Evolutionary conservation across 768 basidiomycete species (phyloP), one percentile per base, ranked within the genome.

Genomic region (Leccinum truebloodii): DNA sequence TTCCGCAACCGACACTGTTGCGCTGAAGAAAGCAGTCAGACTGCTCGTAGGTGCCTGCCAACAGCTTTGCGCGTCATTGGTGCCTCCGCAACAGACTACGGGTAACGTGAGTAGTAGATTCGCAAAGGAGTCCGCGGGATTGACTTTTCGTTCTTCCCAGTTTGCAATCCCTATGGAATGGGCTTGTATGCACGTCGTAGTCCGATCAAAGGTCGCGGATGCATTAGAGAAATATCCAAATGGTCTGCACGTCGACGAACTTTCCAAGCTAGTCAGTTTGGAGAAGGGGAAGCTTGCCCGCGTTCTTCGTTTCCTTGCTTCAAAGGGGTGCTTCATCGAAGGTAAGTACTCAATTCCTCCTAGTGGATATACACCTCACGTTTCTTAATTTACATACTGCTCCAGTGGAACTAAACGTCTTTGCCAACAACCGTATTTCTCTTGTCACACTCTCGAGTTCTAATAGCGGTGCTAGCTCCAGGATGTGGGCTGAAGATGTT

Each of bases 361-460:
- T 18, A 3, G 26, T 6, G 14, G 22, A 37, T 46, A 54, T 20
- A n/a, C 37, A 51, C 59, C 26, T 6, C 12, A 8, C 32, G 50
- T 20, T 24, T 30, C 37, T 18, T 41, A 1, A 41, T 56, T 56
- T 6, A 44, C 32, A 2, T 16, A 3, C 54, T 1, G 39, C 12
- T 39, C 20, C 22, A 71, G 74, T 76, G 7, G 55, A 41, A 41
- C 39, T 16, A 41, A 41, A n/a, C 39, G 39, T 41, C 39, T 41
- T 41, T 41, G 18, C 39, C 12, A 76, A 76, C 57, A 76, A 72
- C 50, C 75, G 73, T 22, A 60, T 75, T 28, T 76, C 75, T 2
- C 66, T 73, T 13, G 50, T 71, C 2, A 63, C 71, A 10, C 64
- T 59, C 54, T 65, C 66, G 9, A 57, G 8, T 26, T 67, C 55